Percentiles rank a stretch among this genome's conserved stretches.
phyloP scores from a whole-genome alignment of 768 basidiomycete genomes.

The Lyophyllum shimeji region DNA sequence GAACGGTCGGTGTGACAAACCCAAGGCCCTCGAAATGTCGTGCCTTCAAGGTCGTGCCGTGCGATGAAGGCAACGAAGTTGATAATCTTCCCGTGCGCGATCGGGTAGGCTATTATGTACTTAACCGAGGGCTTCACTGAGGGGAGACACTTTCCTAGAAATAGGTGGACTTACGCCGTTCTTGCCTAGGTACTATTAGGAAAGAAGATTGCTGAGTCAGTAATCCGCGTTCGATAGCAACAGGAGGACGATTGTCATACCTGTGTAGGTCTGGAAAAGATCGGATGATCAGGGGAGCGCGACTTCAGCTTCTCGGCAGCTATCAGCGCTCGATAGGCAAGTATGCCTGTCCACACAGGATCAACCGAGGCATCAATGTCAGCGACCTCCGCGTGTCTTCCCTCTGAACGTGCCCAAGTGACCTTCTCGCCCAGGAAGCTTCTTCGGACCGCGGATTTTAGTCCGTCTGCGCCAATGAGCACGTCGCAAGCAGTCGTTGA shows the following conservation, averaged over 20 bases:
- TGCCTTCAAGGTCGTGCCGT: constrained; percentile 50
- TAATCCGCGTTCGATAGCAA: background rate
- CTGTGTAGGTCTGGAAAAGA: constrained; percentile 45
- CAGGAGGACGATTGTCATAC: constrained; percentile 28
- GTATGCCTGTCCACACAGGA: constrained; percentile 58
- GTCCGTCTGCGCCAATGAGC: constrained; percentile 69
- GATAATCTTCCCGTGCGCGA: constrained; percentile 54
- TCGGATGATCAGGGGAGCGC: constrained; percentile 45
- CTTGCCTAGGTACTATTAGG: constrained; percentile 55
- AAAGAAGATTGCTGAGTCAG: background rate
- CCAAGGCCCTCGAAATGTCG: constrained; percentile 51
- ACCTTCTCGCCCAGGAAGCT: constrained; percentile 38
- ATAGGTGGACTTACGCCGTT: constrained; percentile 33
- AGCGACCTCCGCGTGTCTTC: constrained; percentile 35
- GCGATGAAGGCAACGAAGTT: constrained; percentile 63
- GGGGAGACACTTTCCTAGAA: background rate
- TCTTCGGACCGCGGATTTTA: constrained; percentile 55
- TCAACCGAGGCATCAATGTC: constrained; percentile 43
- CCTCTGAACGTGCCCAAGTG: constrained; percentile 31
- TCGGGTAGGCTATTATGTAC: constrained; percentile 65
- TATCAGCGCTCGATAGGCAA: constrained; percentile 62
- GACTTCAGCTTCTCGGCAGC: constrained; percentile 44
- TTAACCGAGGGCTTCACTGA: constrained; percentile 20
- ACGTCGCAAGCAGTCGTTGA: constrained; percentile 59
- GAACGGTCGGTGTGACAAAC: constrained; percentile 42